Conservation (phyloP, 179 eudicot species). For the Gypsophila paniculata region DNA sequence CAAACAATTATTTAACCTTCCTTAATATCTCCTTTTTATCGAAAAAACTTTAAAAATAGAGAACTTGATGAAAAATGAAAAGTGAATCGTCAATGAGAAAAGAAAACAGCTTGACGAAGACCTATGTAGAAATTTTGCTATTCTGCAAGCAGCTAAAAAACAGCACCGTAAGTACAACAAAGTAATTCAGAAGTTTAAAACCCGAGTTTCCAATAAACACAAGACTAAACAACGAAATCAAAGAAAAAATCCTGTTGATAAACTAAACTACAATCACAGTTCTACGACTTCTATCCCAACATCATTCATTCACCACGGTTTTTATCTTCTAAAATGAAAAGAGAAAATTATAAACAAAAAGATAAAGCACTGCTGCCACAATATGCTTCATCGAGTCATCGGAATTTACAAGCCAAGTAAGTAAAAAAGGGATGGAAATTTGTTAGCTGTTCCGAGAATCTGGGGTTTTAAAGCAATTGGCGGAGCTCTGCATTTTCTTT, state of each 20-base stretch:
- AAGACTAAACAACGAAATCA: not conserved
- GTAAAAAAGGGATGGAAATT: not conserved
- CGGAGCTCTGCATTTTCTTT: constrained; percentile 76
- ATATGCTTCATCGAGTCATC: not conserved
- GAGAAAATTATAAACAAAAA: not conserved
- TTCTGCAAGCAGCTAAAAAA: too few species aligned
- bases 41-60: too few species aligned
- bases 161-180: too few species aligned
- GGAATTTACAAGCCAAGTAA: not conserved
- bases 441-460: not conserved
- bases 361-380: too few species aligned
- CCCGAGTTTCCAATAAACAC: too few species aligned
- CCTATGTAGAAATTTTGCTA: too few species aligned
- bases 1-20: too few species aligned
- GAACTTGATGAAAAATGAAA: too few species aligned
- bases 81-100: too few species aligned
- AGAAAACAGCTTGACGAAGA: too few species aligned
- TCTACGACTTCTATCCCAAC: not conserved
- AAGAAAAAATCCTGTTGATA: not conserved
- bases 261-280: not conserved
- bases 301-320: not conserved
- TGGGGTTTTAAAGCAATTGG: constrained; percentile 43
- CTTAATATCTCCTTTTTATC: too few species aligned
- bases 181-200: too few species aligned
- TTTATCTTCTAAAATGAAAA: not conserved